Conservation (phyloP, 2,329 filamentous ascomycete species). For the Fusarium pseudoanthophilum region DNA sequence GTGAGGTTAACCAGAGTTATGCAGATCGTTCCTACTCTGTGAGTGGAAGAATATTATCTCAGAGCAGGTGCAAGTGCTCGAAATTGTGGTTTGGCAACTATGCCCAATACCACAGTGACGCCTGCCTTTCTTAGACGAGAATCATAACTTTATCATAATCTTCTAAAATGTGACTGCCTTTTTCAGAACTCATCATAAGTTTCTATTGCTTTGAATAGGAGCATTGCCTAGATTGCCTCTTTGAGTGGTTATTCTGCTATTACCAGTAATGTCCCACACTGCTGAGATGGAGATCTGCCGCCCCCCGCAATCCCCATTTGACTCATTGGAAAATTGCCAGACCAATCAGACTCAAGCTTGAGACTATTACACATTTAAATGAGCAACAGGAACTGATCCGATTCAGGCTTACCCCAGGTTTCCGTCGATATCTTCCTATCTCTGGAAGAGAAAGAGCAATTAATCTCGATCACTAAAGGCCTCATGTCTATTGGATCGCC, state of each 20-base stretch:
- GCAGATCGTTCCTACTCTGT: background rate
- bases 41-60: background rate
- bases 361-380: constrained; percentile 38
- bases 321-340: constrained; percentile 6
- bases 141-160: background rate
- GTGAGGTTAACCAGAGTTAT: background rate
- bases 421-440: constrained; percentile 41
- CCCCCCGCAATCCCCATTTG: constrained; percentile 40
- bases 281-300: constrained; percentile 40
- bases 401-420: constrained; percentile 42
- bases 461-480: constrained; percentile 43
- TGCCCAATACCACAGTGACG: background rate
- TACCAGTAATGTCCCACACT: constrained; percentile 12
- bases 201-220: background rate
- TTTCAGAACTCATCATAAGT: background rate
- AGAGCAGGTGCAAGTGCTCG: background rate
- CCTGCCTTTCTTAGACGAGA: background rate
- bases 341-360: constrained; percentile 24
- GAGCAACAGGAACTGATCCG: constrained; percentile 39
- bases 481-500: constrained; percentile 37
- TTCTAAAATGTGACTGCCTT: background rate
- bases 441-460: constrained; percentile 23
- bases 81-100: background rate
- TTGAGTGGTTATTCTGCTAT: no score
- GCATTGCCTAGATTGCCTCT: no score